Conservation (phyloP, 1,284 basidiomycete genomes). For the Rhodotorula mucilaginosa region DNA sequence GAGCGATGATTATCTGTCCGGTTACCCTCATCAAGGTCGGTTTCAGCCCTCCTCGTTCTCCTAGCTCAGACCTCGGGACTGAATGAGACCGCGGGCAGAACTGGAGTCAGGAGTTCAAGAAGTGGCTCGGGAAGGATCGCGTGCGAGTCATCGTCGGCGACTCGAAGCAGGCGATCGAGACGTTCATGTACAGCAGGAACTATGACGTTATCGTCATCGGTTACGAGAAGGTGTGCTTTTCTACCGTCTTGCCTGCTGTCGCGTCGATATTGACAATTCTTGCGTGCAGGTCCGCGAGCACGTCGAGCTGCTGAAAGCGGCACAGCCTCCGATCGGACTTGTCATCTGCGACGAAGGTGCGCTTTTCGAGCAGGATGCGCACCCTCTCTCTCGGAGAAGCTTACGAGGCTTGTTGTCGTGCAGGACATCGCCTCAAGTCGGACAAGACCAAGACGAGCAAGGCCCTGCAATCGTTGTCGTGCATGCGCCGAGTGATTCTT, state of each 20-base stretch:
- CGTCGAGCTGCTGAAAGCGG: constrained; percentile 50
- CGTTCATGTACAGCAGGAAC: constrained; percentile 69
- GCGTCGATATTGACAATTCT: background rate
- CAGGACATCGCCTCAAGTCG: constrained; percentile 90
- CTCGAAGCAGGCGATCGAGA: constrained; percentile 66
- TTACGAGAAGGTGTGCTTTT: constrained; percentile 63
- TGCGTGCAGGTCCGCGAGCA: constrained; percentile 1
- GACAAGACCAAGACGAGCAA: constrained; percentile 87
- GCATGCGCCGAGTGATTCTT: constrained; percentile 59
- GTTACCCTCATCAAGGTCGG: constrained; percentile 79
- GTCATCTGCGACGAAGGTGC: constrained; percentile 93
- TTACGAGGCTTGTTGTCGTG: too few relatives aligned
- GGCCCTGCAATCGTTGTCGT: constrained; percentile 54
- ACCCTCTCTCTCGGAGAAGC: too few relatives aligned
- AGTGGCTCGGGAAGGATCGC: constrained; percentile 84
- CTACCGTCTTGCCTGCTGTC: background rate
- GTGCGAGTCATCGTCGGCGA: constrained; percentile 77
- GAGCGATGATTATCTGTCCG: constrained; percentile 89
- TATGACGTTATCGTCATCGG: constrained; percentile 88
- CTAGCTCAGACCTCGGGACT: too few relatives aligned
- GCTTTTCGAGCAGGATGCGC: background rate
- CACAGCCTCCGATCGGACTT: constrained; percentile 76
- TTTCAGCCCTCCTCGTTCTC: background rate
- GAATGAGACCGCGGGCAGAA: constrained; percentile 59
- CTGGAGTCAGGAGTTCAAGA: constrained; percentile 92